Base-by-base conservation (phyloP, 495 filamentous ascomycete species). In the Xylaria intraflava region DNA sequence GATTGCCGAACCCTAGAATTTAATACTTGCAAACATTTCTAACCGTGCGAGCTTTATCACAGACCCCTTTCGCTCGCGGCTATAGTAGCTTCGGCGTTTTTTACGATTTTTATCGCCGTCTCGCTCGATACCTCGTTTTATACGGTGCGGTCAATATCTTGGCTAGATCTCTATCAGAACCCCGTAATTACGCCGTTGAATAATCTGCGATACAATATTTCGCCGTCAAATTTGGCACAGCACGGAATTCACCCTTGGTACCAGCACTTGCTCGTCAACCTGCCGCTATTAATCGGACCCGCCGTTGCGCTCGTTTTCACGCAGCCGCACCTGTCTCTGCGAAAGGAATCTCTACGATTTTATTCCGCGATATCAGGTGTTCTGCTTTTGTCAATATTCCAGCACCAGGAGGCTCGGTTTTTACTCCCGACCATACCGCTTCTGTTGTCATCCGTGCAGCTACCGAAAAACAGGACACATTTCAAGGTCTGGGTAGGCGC, bases 321-420 rank as follows among this genome's bases (percentile, higher is more conserved):
- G 31, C 73, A 76, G 58, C 78, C 76, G 36, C 74, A 78, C 31
- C 67, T 77, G 1, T 73, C 81, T 30, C 65, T 87, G 17, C 80
- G 83, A n/a, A 38, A 17, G 14, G 35, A 38, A 1, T 73, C 81
- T 30, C 64, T 87, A 17, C 80, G 83, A 12, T 71, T 88, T 9
- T 76, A 83, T 60, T 93, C 93, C 10, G 92, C 90, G 19, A 70
- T 96, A 40, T 89, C 86, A 3, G 93, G 89, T 17, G 83, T 88
- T 26, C 69, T 80, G 26, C 74, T 95, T 12, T 78, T 98, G 33
- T 95, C 90, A 36, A 67, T 88, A 29, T 88, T 96, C 56, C 85
- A 86, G 26, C 93, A 98, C 70, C 94, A 97, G 71, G 93, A 98
- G 74, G 86, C 94, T 14, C 84, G 94, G 42, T 98, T 98, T 71